Conservation (phyloP, 75 land plant genomes). For the Sequoiadendron giganteum region DNA sequence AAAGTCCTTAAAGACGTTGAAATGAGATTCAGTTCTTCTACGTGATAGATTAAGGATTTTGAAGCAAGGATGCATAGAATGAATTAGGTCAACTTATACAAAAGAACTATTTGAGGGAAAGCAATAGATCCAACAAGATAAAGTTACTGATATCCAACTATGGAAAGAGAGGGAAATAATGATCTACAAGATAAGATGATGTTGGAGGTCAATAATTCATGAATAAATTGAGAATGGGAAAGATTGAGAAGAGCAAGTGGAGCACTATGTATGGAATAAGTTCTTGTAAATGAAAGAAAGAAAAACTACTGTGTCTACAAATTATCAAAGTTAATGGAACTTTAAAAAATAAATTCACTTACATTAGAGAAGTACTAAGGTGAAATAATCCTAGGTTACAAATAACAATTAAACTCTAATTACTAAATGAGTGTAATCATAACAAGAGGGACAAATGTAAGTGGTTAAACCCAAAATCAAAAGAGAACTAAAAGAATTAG, state of each 20-base stretch:
- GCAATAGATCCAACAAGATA: background rate
- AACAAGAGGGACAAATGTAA: background rate
- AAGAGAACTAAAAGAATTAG: background rate
- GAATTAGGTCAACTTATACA: background rate
- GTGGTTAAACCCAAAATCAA: background rate
- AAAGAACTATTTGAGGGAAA: background rate
- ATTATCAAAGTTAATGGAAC: background rate
- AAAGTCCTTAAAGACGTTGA: background rate
- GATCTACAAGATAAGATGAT: background rate
- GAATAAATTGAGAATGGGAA: background rate
- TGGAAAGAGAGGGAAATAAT: background rate
- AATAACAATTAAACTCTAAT: background rate
- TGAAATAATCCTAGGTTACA: too few species aligned
- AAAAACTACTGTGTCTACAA: background rate
- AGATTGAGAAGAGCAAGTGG: slow-evolving; percentile 8
- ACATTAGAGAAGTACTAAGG: background rate
- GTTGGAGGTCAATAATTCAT: background rate
- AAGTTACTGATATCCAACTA: background rate
- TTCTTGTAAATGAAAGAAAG: background rate
- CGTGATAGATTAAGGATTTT: background rate
- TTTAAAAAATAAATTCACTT: background rate
- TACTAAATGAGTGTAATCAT: background rate
- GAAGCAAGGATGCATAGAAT: background rate
- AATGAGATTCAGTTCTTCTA: background rate
- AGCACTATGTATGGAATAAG: background rate